These are phyloP conservation scores for Fibroporia radiculosa DNA, from an alignment of 768 basidiomycete species.

Conservation along the genomic window DNA sequence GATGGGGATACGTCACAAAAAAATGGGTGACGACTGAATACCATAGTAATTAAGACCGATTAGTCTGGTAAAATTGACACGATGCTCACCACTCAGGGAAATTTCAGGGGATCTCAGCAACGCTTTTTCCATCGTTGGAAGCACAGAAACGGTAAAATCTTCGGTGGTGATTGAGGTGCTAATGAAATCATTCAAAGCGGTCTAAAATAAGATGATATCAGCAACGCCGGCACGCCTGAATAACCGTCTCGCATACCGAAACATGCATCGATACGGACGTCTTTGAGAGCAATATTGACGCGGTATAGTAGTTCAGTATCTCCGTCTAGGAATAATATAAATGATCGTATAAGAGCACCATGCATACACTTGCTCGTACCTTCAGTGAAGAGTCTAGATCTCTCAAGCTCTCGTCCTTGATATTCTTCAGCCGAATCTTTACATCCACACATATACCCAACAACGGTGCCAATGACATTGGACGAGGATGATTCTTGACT, in stretches of 20 bases:
- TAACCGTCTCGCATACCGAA: constrained; percentile 38
- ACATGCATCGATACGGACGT: constrained; percentile 49
- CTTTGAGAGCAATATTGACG: constrained; percentile 61
- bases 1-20: constrained; percentile 43
- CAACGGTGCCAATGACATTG: constrained; percentile 39
- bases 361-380: constrained; percentile 16
- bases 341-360: constrained; percentile 3
- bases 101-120: constrained; percentile 77
- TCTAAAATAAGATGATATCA: constrained; percentile 25
- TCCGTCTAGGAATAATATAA: constrained; percentile 37
- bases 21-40: constrained; percentile 48
- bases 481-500: constrained; percentile 40
- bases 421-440: constrained; percentile 53
- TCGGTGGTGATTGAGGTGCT: constrained; percentile 38
- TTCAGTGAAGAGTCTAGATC: constrained; percentile 40
- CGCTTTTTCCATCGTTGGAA: constrained; percentile 76
- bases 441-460: constrained; percentile 69
- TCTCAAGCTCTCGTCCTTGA: constrained; percentile 34
- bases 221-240: constrained; percentile 35
- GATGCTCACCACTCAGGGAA: constrained; percentile 50
- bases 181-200: constrained; percentile 58
- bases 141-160: constrained; percentile 44
- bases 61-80: background rate
- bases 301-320: constrained; percentile 53
- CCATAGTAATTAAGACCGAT: background rate